Evolutionary conservation across 345 rosid genomes (phyloP).

Genomic region (Eutrema heterophyllum): DNA sequence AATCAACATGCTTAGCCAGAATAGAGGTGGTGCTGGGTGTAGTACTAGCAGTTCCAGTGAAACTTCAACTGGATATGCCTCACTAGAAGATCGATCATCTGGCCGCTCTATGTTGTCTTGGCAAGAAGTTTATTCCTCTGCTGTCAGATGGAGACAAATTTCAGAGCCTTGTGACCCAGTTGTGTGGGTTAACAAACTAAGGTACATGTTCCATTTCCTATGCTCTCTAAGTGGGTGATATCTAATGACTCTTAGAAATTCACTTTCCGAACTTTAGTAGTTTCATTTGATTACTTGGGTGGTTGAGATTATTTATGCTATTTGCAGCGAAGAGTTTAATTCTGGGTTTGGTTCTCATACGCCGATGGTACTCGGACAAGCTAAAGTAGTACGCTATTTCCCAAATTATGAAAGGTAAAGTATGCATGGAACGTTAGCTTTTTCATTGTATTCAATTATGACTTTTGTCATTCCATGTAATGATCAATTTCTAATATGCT

Average conservation of each 20-base stretch:
- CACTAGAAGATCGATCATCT: slow-evolving; percentile 62
- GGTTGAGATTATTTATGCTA: slow-evolving; percentile 7
- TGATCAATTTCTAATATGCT: slow-evolving; percentile 7
- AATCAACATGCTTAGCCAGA: slow-evolving; percentile 67
- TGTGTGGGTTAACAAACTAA: slow-evolving; percentile 93
- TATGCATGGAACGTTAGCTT: neutral
- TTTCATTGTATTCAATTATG: neutral
- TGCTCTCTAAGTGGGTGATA: neutral
- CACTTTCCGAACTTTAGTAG: neutral
- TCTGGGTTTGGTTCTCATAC: slow-evolving; percentile 98
- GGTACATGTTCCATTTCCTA: slow-evolving; percentile 34
- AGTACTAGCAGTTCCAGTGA: slow-evolving; percentile 79
- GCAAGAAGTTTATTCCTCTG: slow-evolving; percentile 79
- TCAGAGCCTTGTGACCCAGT: slow-evolving; percentile 99
- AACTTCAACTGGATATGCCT: slow-evolving; percentile 56
- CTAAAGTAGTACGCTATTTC: slow-evolving; percentile 77
- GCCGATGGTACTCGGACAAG: slow-evolving; percentile 90
- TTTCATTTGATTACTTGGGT: neutral
- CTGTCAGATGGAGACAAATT: slow-evolving; percentile 97
- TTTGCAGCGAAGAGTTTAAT: slow-evolving; percentile 85
- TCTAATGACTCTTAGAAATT: neutral
- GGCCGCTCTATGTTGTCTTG: slow-evolving; percentile 58
- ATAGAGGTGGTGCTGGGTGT: slow-evolving; percentile 94
- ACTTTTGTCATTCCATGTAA: neutral
- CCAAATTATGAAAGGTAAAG: slow-evolving; percentile 75